phyloP scores from a whole-genome alignment of 306 rosid species.

The Comarum palustre region DNA sequence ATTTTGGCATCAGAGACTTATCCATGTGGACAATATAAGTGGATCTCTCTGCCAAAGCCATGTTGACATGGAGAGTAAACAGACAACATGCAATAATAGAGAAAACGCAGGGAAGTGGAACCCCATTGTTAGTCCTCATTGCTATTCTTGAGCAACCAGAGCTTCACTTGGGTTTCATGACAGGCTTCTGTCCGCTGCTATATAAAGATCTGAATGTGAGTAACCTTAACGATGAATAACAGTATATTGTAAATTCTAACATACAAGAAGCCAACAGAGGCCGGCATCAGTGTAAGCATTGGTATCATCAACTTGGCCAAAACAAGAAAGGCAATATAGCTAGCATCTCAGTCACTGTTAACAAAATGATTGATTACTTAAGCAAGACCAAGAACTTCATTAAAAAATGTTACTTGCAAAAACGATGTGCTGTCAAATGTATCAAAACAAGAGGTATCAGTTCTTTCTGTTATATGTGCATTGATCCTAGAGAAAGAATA shows the following conservation, averaged over 20 bases:
- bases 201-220: not conserved
- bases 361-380: not conserved
- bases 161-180: slow-evolving; percentile 9
- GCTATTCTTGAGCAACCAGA: not conserved
- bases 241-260: not conserved
- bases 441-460: not conserved
- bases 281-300: not conserved
- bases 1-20: slow-evolving; percentile 24
- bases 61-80: not conserved
- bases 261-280: slow-evolving; percentile 4
- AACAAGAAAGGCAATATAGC: not conserved
- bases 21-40: slow-evolving; percentile 31
- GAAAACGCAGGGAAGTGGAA: slow-evolving; percentile 14
- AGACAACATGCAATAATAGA: not conserved
- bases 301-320: not conserved
- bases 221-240: not conserved
- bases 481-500: not conserved
- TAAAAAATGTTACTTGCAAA: not conserved
- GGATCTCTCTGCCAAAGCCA: slow-evolving; percentile 10
- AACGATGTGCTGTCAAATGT: not conserved
- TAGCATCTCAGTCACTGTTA: not conserved
- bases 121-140: slow-evolving; percentile 12
- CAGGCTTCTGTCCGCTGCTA: not conserved
- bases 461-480: not conserved
- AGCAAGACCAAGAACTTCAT: not conserved